A percentile compares a stretch with the other conserved stretches of the same genome.
Evolutionary conservation across 495 filamentous ascomycete genomes (phyloP).

Genomic region (Annulohypoxylon nitens): DNA sequence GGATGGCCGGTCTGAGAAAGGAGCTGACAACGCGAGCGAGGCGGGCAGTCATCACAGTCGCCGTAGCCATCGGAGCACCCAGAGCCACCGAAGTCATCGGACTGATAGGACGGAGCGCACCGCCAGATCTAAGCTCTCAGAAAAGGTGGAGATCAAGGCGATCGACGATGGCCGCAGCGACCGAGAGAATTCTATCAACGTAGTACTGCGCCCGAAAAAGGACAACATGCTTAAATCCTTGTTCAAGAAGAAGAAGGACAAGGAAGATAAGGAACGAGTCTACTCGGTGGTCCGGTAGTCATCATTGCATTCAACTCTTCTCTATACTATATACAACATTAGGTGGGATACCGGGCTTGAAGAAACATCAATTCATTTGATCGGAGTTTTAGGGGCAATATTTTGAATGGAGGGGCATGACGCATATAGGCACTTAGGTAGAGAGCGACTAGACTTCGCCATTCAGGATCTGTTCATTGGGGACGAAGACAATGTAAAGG

Average conservation of each 20-base stretch:
- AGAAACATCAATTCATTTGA: constrained; percentile 19
- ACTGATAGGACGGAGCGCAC: constrained; percentile 48
- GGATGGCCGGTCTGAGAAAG: constrained; percentile 47
- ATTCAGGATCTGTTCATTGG: constrained; percentile 31
- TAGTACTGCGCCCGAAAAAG: constrained; percentile 55
- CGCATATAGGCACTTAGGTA: constrained; percentile 30
- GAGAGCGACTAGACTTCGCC: neutral
- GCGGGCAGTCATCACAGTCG: constrained; percentile 45
- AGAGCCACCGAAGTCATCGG: constrained; percentile 52
- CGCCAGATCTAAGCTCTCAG: constrained; percentile 48
- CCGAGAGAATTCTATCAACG: constrained; percentile 51
- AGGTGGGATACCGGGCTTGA: constrained; percentile 32
- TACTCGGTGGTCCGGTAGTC: constrained; percentile 43
- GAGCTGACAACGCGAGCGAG: constrained; percentile 39
- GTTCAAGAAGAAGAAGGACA: constrained; percentile 65
- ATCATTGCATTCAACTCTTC: neutral
- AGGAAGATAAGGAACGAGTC: constrained; percentile 50
- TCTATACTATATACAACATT: constrained; percentile 26
- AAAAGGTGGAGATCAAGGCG: constrained; percentile 47
- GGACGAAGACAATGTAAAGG: constrained; percentile 10
- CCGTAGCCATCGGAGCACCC: constrained; percentile 38
- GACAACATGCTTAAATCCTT: constrained; percentile 65
- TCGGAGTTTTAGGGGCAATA: constrained; percentile 28
- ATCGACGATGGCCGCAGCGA: constrained; percentile 53
- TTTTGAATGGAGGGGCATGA: constrained; percentile 17